These are phyloP conservation scores for Suillus occidentalis DNA, from an alignment of 768 basidiomycete species.

Conservation along the genomic window DNA sequence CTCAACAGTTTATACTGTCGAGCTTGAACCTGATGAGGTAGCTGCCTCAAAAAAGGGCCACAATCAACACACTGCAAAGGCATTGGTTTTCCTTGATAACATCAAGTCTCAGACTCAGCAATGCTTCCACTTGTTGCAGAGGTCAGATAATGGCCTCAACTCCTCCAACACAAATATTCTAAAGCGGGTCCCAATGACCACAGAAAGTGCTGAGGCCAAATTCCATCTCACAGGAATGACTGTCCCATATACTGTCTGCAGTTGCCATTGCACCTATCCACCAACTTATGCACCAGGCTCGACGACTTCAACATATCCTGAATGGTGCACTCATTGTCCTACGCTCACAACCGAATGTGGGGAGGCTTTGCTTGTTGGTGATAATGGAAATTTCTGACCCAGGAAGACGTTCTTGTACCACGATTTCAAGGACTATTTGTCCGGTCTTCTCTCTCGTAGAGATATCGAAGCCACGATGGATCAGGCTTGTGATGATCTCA, in stretches of 20 bases:
- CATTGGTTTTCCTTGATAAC: too few relatives aligned
- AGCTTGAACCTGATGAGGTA: too few relatives aligned
- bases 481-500: background rate
- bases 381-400: background rate
- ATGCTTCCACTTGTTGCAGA: too few relatives aligned
- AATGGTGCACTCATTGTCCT: background rate
- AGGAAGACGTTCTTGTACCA: constrained; percentile 5
- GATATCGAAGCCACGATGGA: background rate
- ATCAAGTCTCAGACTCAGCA: too few relatives aligned
- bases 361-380: background rate
- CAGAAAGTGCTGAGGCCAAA: background rate
- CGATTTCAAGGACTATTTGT: constrained; percentile 1
- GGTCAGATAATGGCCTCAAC: too few relatives aligned
- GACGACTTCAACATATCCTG: too few relatives aligned
- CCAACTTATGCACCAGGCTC: too few relatives aligned
- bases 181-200: background rate
- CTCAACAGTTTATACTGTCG: too few relatives aligned
- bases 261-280: too few relatives aligned
- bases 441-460: background rate
- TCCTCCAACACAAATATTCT: background rate
- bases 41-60: too few relatives aligned
- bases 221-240: background rate
- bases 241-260: too few relatives aligned
- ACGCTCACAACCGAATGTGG: background rate
- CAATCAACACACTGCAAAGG: too few relatives aligned